Evolutionary conservation across 2,329 filamentous ascomycete genomes (phyloP).

Genomic region (Bipolaris victoriae): DNA sequence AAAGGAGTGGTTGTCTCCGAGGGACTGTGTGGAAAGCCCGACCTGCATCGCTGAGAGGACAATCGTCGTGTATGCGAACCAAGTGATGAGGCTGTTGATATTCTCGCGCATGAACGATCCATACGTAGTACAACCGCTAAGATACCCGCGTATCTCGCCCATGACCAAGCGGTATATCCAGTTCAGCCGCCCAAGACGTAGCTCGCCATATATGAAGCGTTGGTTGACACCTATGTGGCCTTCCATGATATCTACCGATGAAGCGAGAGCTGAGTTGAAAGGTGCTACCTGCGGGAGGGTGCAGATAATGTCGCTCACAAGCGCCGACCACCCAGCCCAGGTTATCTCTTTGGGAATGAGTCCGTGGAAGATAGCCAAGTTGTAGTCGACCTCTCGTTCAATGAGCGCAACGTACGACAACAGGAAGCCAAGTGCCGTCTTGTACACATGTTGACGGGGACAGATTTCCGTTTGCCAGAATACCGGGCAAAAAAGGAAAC

Average conservation of each 20-base stretch:
- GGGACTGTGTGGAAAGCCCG: constrained; percentile 24
- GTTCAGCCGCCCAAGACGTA: constrained; percentile 33
- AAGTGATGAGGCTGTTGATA: constrained; percentile 30
- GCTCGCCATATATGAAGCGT: constrained; percentile 36
- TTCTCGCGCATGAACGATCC: constrained; percentile 33
- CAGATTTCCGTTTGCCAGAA: constrained; percentile 31
- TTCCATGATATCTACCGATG: background rate
- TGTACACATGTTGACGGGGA: constrained; percentile 20
- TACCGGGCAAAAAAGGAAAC: constrained; percentile 24
- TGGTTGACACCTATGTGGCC: constrained; percentile 22
- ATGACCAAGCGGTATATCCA: constrained; percentile 30
- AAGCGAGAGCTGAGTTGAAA: background rate
- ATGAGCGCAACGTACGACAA: constrained; percentile 29
- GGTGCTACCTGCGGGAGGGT: background rate
- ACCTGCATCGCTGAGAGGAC: constrained; percentile 38
- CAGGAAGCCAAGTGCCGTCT: constrained; percentile 28
- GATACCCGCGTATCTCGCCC: constrained; percentile 25
- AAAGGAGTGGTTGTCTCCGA: constrained; percentile 25
- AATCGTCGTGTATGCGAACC: constrained; percentile 35
- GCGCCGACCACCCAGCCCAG: constrained; percentile 25
- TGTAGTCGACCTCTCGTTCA: constrained; percentile 28
- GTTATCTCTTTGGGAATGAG: constrained; percentile 30
- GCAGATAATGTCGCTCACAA: constrained; percentile 21
- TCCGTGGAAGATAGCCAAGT: constrained; percentile 20
- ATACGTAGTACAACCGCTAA: constrained; percentile 32